Base-by-base conservation (phyloP, 805 yeast genomes). In the Torulaspora delbrueckii region DNA sequence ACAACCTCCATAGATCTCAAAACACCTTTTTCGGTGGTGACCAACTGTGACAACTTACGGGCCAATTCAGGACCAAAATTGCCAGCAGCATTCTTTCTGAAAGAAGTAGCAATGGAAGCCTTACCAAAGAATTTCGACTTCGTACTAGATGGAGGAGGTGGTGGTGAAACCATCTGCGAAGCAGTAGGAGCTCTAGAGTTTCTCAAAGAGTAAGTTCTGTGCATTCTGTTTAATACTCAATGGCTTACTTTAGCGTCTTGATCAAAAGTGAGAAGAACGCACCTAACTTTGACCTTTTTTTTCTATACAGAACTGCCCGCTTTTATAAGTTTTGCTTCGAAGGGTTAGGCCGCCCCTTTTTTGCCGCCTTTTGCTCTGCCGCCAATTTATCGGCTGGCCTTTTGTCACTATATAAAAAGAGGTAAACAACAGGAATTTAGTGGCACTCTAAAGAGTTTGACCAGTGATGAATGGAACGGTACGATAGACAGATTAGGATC, bases 11-110 rank as follows among this genome's bases (percentile, higher is more conserved):
- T 77, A 52, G 96, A 82, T 71, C 96, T 84, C 86, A 90, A 84
- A 54, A 91, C 85, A 69, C 86, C 86, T 79, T 93, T 93, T 76
- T 91, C 99, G 78, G 89, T 86, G 79, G 91, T 93, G 67, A 93
- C 87, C 67, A 87, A 79, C 62, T 84, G 89, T 34, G 96, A 83
- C 63, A 91, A 79, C 68, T 91, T 91, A 72, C 95, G 82, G 35
- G 97, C 79, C 63, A 93, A 77, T 71, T 91, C 97, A 37, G 98
- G 98, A 47, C 97, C 97, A 63, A 88, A 79, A 37, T 85, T 80
- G 54, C 96, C 96, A 47, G 97, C 96, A 48, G 96, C 78, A 58
- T 79, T 74, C 69, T 84, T 87, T 70, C 96, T 82, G 65, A 86
- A 76, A 14, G 79, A 67, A 53, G 81, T 77, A 41, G 87, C 78